Base-by-base conservation (phyloP, 2,329 filamentous ascomycete genomes). In the Celoporthe dispersa region DNA sequence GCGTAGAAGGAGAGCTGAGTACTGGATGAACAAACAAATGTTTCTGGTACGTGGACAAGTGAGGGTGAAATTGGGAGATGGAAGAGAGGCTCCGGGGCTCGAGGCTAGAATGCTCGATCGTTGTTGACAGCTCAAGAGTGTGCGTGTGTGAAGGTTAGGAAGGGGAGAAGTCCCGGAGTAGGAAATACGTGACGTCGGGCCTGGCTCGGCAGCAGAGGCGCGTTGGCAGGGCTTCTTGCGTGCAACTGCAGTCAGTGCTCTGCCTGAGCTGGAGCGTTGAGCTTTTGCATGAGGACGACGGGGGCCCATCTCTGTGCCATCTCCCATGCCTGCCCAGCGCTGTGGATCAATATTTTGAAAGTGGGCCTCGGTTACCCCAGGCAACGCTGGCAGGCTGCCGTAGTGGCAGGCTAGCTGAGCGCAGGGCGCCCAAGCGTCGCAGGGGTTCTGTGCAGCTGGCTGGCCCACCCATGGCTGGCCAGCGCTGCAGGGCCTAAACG, bases 261-360 rank as follows among this genome's bases (percentile, higher is more conserved):
- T 31, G 25, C 16, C 53, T 31, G 53, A 19, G 53, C 53, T 57
- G 53, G 53, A 31, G 53, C 53, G 53, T 33, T 60, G 31, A 60
- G 57, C 57, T 60, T 60, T n/a, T 60, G 53, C 53, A 57, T 57
- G 53, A 57, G 33, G 25, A 16, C 25, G 51, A 55, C 12, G 51
- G 57, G 31, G 59, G 59, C 16, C 59, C 9, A 6, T 39, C 37
- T 39, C 22, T 48, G 7, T 48, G 44, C 44, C 44, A 2, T 63
- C 37, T 63, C 37, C 19, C 37, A 44, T 39, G 22, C 62, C 33
- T 48, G 44, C 39, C n/a, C 25, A 14, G 62, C n/a, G 2, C 41
- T 33, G 62, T 64, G 62, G 62, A 28, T 64, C 62, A 64, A 64
- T 64, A 64, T 64, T 64, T 64, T 63, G 60, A 28, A 28, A 64